These are phyloP conservation scores for Clarireedia homoeocarpa DNA, from an alignment of 2,329 filamentous ascomycete species.

Conservation along the genomic window DNA sequence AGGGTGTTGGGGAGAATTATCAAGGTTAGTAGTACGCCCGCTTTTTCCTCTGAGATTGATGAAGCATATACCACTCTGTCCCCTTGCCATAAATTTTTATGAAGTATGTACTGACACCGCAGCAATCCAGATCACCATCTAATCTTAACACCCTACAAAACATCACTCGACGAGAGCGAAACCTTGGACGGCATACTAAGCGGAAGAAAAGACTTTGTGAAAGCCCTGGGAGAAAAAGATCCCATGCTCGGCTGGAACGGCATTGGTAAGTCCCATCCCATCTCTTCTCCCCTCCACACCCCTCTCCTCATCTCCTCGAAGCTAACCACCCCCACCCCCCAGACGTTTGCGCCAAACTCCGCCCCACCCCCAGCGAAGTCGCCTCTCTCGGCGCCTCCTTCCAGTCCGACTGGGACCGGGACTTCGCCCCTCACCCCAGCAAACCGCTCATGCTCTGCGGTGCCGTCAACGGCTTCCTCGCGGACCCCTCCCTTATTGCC, in stretches of 20 bases:
- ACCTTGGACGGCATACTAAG: slow-evolving; percentile 47
- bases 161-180: slow-evolving; percentile 36
- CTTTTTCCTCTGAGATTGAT: background rate
- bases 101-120: too few relatives aligned
- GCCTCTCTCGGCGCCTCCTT: slow-evolving; percentile 43
- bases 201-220: slow-evolving; percentile 38
- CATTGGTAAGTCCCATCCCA: slow-evolving; percentile 27
- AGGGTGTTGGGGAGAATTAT: slow-evolving; percentile 46
- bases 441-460: slow-evolving; percentile 42
- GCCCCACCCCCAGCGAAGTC: slow-evolving; percentile 48
- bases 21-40: slow-evolving; percentile 29
- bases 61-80: too few relatives aligned
- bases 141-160: slow-evolving; percentile 44
- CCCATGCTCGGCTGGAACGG: slow-evolving; percentile 49
- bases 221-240: slow-evolving; percentile 40
- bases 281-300: background rate
- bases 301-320: background rate
- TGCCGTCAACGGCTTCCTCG: slow-evolving; percentile 39
- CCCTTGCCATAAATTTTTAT: background rate
- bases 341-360: slow-evolving; percentile 48
- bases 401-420: slow-evolving; percentile 44
- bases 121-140: slow-evolving; percentile 39
- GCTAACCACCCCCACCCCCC: background rate
- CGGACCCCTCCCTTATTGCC: slow-evolving; percentile 33
- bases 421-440: slow-evolving; percentile 36